Evolutionary conservation across 768 basidiomycete species (phyloP).

Genomic region (Termitomyces sp.): DNA sequence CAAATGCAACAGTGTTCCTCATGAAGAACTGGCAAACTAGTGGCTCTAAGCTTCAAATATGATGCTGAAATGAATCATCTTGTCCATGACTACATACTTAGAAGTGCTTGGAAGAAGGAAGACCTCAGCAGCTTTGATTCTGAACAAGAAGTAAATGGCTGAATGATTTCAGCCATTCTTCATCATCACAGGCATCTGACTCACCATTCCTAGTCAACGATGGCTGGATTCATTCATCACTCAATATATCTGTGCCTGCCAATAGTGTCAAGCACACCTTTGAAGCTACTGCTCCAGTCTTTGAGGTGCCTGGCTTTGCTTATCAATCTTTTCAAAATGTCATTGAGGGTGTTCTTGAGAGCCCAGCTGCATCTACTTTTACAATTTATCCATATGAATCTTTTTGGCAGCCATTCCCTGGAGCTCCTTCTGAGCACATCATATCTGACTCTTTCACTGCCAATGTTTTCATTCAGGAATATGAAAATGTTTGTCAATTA

Average conservation of each 20-base stretch:
- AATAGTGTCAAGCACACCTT: conserved; percentile 12
- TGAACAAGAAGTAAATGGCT: no score
- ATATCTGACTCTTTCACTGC: not conserved
- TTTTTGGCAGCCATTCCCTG: conserved; percentile 15
- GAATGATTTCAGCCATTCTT: no score
- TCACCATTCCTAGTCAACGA: conserved; percentile 2
- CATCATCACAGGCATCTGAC: not conserved
- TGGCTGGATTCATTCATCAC: conserved; percentile 23
- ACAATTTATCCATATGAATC: conserved; percentile 18
- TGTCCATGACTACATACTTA: no score
- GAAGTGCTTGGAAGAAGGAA: no score
- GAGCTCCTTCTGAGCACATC: conserved; percentile 1
- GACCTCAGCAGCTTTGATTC: no score
- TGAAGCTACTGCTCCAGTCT: conserved; percentile 27
- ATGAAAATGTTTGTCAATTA: not conserved
- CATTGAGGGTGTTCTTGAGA: conserved; percentile 20
- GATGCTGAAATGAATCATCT: no score
- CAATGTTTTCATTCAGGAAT: not conserved
- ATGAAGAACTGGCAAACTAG: no score
- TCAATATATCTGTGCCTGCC: conserved; percentile 23
- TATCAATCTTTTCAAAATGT: conserved; percentile 23
- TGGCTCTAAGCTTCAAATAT: no score
- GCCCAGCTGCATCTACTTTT: conserved; percentile 10
- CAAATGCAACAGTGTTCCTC: no score
- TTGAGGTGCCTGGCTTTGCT: conserved; percentile 27